Base-by-base conservation (phyloP, 371 early-diverging fungal species). In the Smittium mucronatum region DNA sequence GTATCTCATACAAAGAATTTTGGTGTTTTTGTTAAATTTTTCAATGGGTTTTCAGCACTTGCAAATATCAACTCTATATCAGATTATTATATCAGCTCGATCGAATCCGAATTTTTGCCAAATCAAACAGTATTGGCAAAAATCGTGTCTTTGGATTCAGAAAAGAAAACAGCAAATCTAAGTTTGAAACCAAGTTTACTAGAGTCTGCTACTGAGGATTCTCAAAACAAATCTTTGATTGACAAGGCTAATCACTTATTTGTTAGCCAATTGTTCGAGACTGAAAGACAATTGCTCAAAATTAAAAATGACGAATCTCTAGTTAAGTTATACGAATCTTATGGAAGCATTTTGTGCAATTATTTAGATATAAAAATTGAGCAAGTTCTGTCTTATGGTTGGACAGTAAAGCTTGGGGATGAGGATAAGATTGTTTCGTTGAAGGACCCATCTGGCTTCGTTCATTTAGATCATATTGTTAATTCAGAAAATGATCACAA, bases 121-220 rank as follows among this genome's bases (percentile, higher is more conserved):
- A 81, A 86, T 66, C 89, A 92, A 72, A 85, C 89, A 15, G 88
- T 92, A 5, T 34, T 87, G 31, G 83, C 84, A 30, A 72, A 70
- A 59, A 82, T 91, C 25, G 71, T 73, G 59, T 72, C 70, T 34
- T 73, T 87, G 5, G 83, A 87, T 30, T 47, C 36, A 2, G 29
- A 57, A 15, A 31, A 15, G n/a, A 66, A 57, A n/a, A 16, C 15
- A 25, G 34, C 21, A 2, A 65, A 47, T 70, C n/a, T 47, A 29
- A 67, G 36, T 28, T 17, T 30, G 2, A 67, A 47, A 30, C 47
- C 47, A 34, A 36, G 34, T 21, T 33, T 31, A 31, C 15, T 34
- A 34, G 17, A 33, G 5, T 26, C 64, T 28, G 31, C n/a, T n/a
- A 26, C 29, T 29, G 36, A 47, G 1, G 57, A 67, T 29, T 25